Evolutionary conservation across 208 protist genomes (phyloP).

Genomic region (Strigomonas galati): DNA sequence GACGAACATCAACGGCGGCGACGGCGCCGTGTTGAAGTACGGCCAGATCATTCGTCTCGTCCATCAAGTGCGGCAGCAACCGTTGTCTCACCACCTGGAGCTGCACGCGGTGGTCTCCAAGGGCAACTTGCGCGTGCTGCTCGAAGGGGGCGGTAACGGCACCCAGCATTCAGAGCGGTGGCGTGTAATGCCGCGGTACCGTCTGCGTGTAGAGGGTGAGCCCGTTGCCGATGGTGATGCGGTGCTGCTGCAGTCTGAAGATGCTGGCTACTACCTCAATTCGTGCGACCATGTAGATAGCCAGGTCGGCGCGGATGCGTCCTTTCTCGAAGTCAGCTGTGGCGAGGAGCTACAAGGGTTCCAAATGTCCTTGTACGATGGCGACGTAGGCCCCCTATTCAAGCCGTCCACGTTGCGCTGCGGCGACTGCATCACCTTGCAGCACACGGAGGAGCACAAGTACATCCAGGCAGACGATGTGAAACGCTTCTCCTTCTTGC

Average conservation of each 20-base stretch:
- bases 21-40: constrained; percentile 49
- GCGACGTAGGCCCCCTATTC: constrained; percentile 28
- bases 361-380: constrained; percentile 47
- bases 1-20: constrained; percentile 9
- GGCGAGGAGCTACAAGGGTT: constrained; percentile 42
- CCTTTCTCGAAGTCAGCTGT: constrained; percentile 32
- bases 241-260: constrained; percentile 40
- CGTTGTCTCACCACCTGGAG: constrained; percentile 36
- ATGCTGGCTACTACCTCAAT: constrained; percentile 36
- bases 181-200: constrained; percentile 66
- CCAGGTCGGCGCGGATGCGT: constrained; percentile 5
- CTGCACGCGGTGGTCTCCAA: constrained; percentile 40
- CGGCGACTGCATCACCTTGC: constrained; percentile 54
- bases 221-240: constrained; percentile 45
- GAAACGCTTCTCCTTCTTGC: constrained; percentile 24
- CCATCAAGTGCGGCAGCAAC: constrained; percentile 43
- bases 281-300: constrained; percentile 25
- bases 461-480: constrained; percentile 28
- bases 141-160: constrained; percentile 25
- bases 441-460: constrained; percentile 57
- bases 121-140: constrained; percentile 43
- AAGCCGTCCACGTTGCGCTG: constrained; percentile 38
- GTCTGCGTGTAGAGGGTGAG: constrained; percentile 59
- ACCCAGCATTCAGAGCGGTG: constrained; percentile 29
- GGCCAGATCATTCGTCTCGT: constrained; percentile 46